Base-by-base conservation (phyloP, 2,329 filamentous ascomycete species). In the Didymellaceae sp. region DNA sequence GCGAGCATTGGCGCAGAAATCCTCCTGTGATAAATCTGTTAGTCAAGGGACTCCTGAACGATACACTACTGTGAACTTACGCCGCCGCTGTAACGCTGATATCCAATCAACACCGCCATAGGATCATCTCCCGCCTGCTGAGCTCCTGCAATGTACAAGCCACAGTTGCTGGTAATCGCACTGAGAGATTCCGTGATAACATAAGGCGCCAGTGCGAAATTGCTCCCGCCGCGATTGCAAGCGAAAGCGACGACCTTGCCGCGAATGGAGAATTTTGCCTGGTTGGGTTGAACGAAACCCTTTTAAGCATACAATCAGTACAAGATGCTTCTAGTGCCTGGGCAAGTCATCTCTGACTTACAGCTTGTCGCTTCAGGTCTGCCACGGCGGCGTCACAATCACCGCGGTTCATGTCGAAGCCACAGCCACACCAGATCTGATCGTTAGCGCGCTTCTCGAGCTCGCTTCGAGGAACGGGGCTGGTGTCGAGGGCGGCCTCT, bases 361-460 rank as follows among this genome's bases (percentile, higher is more conserved):
- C 44, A n/a, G 45, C 10, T 18, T 51, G 47, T 18, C 13, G 32
- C 16, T 51, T 51, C 20, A 51, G n/a, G 13, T 39, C 47, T 22
- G 32, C 40, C 26, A 51, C 47, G 3, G 47, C 47, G 9, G 40
- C 47, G 33, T 51, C 47, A 26, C 40, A 45, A 39, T 51, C 26
- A n/a, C 39, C 37, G 13, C n/a, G 35, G 45, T 41, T 34, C 25
- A 51, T 18, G 25, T 31, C 34, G 47, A 26, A 43, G 20, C 47
- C 40, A 33, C 47, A 51, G 25, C 47, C 47, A 14, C 47, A 51
- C 40, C 41, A 51, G 11, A 45, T 30, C 5, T 31, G 47, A 20
- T 25, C 34, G 16, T 17, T 20, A n/a, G 22, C 16, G 14, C 41
- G 47, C 14, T 13, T 18, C 16, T 39, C 32, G 40, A 51, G 47